These are phyloP conservation scores for Lasiodiplodia sp. DNA, from an alignment of 2,329 filamentous ascomycete genomes.

Conservation along the genomic window DNA sequence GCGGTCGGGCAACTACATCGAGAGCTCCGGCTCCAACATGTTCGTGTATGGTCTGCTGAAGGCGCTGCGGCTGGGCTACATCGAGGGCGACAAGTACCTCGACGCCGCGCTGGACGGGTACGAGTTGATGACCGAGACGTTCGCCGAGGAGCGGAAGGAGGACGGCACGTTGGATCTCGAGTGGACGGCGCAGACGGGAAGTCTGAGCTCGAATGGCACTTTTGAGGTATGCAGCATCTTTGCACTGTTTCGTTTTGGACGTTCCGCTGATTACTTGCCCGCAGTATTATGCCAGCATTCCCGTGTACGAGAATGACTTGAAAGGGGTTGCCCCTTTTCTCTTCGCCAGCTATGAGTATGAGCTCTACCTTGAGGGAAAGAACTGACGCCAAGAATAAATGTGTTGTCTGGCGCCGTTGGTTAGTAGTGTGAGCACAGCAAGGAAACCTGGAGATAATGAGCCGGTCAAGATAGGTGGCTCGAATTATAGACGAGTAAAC, in stretches of 20 bases:
- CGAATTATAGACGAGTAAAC: too few species aligned
- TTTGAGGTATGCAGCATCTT: constrained; percentile 52
- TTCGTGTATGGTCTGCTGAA: constrained; percentile 47
- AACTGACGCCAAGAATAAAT: too few species aligned
- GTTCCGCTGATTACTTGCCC: not conserved
- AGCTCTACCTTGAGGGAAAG: constrained; percentile 4
- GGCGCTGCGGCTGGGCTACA: constrained; percentile 42
- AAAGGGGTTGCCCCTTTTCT: constrained; percentile 53
- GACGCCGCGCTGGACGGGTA: constrained; percentile 54
- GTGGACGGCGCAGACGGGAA: constrained; percentile 61
- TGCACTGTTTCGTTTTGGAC: not conserved
- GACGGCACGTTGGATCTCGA: constrained; percentile 57
- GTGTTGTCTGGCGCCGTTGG: too few species aligned
- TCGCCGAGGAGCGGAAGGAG: constrained; percentile 54
- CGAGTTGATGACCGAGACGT: constrained; percentile 52
- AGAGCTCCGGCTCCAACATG: constrained; percentile 66
- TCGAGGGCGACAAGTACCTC: constrained; percentile 47
- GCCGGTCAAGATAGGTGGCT: not conserved
- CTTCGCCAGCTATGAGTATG: constrained; percentile 43
- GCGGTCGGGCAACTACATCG: constrained; percentile 64
- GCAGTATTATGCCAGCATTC: constrained; percentile 52
- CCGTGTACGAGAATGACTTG: constrained; percentile 45
- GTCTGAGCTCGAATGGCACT: constrained; percentile 55
- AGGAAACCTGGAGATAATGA: not conserved
- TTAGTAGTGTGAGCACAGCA: too few species aligned